phyloP scores from a whole-genome alignment of 164 flowering plant species.

The Buxus sempervirens region DNA sequence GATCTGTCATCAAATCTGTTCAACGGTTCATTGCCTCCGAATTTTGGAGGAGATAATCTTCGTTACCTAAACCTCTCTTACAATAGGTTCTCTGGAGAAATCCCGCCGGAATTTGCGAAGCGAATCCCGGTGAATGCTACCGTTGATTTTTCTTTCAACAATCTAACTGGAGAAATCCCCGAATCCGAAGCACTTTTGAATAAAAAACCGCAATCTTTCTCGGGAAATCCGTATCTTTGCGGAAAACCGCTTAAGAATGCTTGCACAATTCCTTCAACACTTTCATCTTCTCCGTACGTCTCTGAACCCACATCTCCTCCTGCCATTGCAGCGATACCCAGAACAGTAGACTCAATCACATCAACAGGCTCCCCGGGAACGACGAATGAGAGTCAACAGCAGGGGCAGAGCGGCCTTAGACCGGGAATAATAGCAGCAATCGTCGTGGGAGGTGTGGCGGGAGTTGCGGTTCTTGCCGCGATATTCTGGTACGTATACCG shows the following conservation, averaged over 20 bases:
- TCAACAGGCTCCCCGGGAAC: conserved; percentile 12
- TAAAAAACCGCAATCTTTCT: conserved; percentile 49
- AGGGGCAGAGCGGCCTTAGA: conserved; percentile 32
- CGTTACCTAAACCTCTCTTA: conserved; percentile 62
- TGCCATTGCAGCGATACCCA: conserved; percentile 67
- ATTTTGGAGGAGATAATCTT: conserved; percentile 46
- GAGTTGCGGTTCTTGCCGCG: conserved; percentile 41
- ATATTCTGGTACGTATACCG: conserved; percentile 51
- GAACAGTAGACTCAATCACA: conserved; percentile 27
- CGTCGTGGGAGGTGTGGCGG: conserved; percentile 55
- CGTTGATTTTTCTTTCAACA: conserved; percentile 68
- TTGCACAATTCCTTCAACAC: conserved; percentile 56
- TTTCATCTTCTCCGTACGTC: conserved; percentile 46
- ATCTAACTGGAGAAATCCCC: conserved; percentile 68
- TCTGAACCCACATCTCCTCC: conserved; percentile 44
- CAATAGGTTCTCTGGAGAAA: conserved; percentile 52
- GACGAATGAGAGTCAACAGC: neutral
- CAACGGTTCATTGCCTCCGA: conserved; percentile 56
- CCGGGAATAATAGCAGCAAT: conserved; percentile 54
- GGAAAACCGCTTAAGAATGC: conserved; percentile 69
- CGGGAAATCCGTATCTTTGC: conserved; percentile 65
- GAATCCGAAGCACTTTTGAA: conserved; percentile 29
- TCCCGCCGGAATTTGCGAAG: conserved; percentile 40
- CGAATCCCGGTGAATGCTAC: conserved; percentile 45
- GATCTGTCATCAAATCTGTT: conserved; percentile 72